These are phyloP conservation scores for Aphanomyces euteiches DNA, from an alignment of 352 stramenopile genomes.

Conservation along the genomic window DNA sequence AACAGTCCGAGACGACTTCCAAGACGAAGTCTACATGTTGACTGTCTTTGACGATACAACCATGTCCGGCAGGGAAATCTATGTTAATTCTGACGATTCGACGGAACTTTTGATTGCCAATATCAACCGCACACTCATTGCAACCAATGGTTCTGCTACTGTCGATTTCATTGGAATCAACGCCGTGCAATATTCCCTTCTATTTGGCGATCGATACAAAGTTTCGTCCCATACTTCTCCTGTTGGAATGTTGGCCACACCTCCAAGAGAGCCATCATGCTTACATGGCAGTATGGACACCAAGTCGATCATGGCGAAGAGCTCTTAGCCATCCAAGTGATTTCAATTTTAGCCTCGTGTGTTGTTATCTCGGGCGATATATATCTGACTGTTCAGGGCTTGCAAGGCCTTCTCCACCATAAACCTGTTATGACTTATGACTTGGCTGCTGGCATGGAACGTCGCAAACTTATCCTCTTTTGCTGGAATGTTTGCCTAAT, in stretches of 20 bases:
- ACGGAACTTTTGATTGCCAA: neutral
- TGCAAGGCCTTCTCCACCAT: neutral
- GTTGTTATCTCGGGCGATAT: neutral
- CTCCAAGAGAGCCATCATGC: neutral
- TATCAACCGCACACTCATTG: neutral
- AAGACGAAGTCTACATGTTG: slow-evolving; percentile 5
- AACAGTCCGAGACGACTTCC: neutral
- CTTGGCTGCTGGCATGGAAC: neutral
- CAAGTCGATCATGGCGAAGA: slow-evolving; percentile 7
- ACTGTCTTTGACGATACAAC: neutral
- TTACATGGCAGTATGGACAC: slow-evolving; percentile 13
- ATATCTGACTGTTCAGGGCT: neutral
- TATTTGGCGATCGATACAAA: neutral
- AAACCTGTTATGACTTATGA: neutral
- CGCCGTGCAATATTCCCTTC: slow-evolving; percentile 4
- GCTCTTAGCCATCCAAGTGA: neutral
- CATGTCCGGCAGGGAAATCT: neutral
- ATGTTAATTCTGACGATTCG: slow-evolving; percentile 9
- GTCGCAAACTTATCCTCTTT: no score
- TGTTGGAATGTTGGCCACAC: neutral
- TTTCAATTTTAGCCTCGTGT: neutral
- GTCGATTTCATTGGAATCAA: slow-evolving; percentile 9
- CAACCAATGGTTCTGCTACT: neutral
- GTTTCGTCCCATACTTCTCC: neutral
- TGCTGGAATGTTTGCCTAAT: no score